Conservation (phyloP, 495 filamentous ascomycete genomes). For the Penicillium desertorum region DNA sequence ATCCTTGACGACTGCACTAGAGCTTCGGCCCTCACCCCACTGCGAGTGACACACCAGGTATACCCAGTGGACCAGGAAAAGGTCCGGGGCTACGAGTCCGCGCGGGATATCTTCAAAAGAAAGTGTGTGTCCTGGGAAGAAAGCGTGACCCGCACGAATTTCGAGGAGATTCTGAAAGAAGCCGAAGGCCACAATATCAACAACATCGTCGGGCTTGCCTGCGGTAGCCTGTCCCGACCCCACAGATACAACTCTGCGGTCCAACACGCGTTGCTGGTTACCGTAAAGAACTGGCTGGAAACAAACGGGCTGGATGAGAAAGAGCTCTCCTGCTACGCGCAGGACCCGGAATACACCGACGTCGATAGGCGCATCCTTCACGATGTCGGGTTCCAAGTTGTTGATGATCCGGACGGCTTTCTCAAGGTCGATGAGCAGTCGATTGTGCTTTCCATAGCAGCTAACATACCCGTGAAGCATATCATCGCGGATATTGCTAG, state of each 20-base stretch:
- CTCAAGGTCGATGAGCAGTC: conserved; percentile 3
- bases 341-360: not conserved
- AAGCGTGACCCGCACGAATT: not conserved
- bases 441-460: not conserved
- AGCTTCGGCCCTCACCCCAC: too few relatives aligned
- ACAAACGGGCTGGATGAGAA: too few relatives aligned
- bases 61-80: too few relatives aligned
- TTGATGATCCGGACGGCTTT: conserved; percentile 5
- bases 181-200: not conserved
- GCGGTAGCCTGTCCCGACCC: not conserved
- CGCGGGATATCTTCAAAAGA: not conserved
- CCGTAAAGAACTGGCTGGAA: not conserved
- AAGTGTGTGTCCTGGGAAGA: not conserved
- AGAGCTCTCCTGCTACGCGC: not conserved
- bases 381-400: not conserved
- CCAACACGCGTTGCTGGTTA: not conserved
- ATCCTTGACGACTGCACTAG: too few relatives aligned
- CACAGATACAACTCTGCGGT: not conserved
- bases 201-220: conserved; percentile 1
- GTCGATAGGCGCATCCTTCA: not conserved
- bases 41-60: too few relatives aligned
- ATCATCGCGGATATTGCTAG: conserved; percentile 5
- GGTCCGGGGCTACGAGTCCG: too few relatives aligned
- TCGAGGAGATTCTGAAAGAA: not conserved
- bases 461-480: not conserved